Base-by-base conservation (phyloP, 352 stramenopile genomes). In the Phytophthora crassamura region DNA sequence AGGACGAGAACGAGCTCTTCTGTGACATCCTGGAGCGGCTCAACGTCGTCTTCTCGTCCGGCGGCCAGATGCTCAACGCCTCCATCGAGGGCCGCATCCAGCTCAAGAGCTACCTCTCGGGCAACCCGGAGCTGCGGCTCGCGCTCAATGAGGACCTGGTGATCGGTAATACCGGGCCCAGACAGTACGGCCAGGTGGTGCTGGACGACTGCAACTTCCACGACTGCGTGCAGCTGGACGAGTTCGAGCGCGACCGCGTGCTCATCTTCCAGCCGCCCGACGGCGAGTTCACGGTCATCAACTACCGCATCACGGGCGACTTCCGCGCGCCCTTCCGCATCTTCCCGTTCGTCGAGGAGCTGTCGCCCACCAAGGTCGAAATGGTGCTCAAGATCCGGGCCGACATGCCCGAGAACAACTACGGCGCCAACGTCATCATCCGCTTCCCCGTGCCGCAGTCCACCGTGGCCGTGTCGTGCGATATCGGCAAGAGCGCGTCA, bases 191-290 rank as follows among this genome's bases (percentile, higher is more conserved):
- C 61, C 83, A 95, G 16, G 91, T 98, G 14, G 88, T 98, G 58
- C 75, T 99, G 22, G 97, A 99, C 73, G 98, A 99, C 68, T 98
- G 97, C 67, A 99, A 99, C 77, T 99, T 99, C 78, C 97, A 99
- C 83, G 96, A 99, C 74, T 99, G 97, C 78, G 97, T 99, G 42
- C 96, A 98, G 64, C 80, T 99, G 34, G 91, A 98, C 54, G 95
- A 99, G 69, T 98, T 98, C 69, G 94, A 98, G 67, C 73, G 77
- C 42, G 82, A 91, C 67, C 89, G 90, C 43, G 85, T 95, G 65
- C 77, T 97, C 25, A 90, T 89, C 53, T 97, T 98, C 71, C 84
- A 92, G 65, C 88, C 85, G 12, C 87, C 87, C 0, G 83, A 92
- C 41, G 84, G 84, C 28, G 80, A 90, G 74, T 84, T 91, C 69